phyloP scores from a whole-genome alignment of 371 early-diverging fungal species.

The Fennellomyces sp. region DNA sequence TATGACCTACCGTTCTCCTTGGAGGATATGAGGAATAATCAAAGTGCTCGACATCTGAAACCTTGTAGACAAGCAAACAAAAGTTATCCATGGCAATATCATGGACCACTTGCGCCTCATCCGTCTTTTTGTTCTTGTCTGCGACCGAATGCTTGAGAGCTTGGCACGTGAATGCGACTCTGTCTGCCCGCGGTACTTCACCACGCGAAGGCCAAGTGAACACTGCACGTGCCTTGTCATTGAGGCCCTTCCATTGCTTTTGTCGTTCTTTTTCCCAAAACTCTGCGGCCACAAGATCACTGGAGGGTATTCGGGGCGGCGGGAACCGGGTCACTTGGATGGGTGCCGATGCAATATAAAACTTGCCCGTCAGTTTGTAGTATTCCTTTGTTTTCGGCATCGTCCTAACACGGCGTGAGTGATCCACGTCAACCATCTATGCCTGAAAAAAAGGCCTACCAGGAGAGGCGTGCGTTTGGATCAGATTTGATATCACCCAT shows the following conservation, averaged over 20 bases:
- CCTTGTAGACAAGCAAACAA: slow-evolving; percentile 72
- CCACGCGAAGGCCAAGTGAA: slow-evolving; percentile 78
- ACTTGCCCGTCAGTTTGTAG: slow-evolving; percentile 68
- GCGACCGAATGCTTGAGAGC: slow-evolving; percentile 42
- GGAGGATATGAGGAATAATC: slow-evolving; percentile 57
- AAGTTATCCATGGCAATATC: slow-evolving; percentile 78
- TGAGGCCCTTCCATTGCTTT: slow-evolving; percentile 61
- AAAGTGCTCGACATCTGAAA: slow-evolving; percentile 65
- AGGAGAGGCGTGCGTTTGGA: slow-evolving; percentile 56
- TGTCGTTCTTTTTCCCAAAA: slow-evolving; percentile 74
- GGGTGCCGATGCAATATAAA: slow-evolving; percentile 75
- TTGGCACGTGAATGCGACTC: slow-evolving; percentile 58
- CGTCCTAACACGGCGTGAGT: slow-evolving; percentile 49
- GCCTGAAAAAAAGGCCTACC: slow-evolving; percentile 34
- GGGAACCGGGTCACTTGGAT: slow-evolving; percentile 75
- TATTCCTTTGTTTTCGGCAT: slow-evolving; percentile 75
- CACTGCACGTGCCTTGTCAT: slow-evolving; percentile 56
- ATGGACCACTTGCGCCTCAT: slow-evolving; percentile 43
- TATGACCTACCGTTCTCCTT: slow-evolving; percentile 45
- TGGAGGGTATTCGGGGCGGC: slow-evolving; percentile 51
- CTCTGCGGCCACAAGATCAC: slow-evolving; percentile 49
- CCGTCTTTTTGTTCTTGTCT: not conserved
- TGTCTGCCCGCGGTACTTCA: slow-evolving; percentile 49
- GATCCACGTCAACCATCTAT: too few species aligned
- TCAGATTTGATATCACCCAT: slow-evolving; percentile 68